These are phyloP conservation scores for Ogataea saltuana DNA, from an alignment of 805 yeast species.

Conservation along the genomic window DNA sequence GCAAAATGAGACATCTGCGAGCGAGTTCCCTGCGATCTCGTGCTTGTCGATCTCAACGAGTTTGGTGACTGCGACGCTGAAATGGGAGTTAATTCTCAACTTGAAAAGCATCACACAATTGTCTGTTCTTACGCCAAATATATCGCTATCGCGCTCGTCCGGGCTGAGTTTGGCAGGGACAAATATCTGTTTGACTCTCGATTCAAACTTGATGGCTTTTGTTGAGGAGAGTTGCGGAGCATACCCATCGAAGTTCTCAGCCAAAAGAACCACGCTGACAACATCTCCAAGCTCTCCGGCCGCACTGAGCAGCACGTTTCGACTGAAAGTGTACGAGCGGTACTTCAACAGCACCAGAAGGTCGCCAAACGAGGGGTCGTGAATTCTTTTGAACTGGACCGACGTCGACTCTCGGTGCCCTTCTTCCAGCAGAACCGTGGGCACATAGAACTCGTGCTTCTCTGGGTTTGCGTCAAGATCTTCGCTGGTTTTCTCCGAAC, in stretches of 20 bases:
- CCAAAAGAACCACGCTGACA: constrained; percentile 30
- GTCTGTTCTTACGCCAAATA: constrained; percentile 35
- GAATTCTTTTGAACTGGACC: constrained; percentile 29
- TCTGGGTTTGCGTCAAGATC: background rate
- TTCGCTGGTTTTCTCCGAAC: background rate
- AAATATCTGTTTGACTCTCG: constrained; percentile 37
- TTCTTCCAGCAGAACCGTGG: constrained; percentile 27
- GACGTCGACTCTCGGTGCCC: constrained; percentile 31
- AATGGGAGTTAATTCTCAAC: constrained; percentile 18
- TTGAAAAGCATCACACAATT: constrained; percentile 32
- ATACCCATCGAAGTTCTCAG: background rate
- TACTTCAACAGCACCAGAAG: constrained; percentile 20
- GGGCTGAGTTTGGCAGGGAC: constrained; percentile 15
- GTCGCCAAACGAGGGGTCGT: constrained; percentile 40
- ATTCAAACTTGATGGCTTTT: constrained; percentile 19
- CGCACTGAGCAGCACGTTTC: constrained; percentile 29
- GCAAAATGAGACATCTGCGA: constrained; percentile 45
- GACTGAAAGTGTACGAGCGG: constrained; percentile 1
- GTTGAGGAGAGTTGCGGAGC: constrained; percentile 17
- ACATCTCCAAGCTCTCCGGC: constrained; percentile 37
- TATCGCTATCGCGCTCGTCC: constrained; percentile 16
- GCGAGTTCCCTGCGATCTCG: constrained; percentile 26
- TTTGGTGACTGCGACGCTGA: constrained; percentile 15
- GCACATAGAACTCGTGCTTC: constrained; percentile 29
- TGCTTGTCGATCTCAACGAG: constrained; percentile 27